These are phyloP conservation scores for Lactarius evosmus DNA, from an alignment of 768 basidiomycete genomes.

Conservation along the genomic window DNA sequence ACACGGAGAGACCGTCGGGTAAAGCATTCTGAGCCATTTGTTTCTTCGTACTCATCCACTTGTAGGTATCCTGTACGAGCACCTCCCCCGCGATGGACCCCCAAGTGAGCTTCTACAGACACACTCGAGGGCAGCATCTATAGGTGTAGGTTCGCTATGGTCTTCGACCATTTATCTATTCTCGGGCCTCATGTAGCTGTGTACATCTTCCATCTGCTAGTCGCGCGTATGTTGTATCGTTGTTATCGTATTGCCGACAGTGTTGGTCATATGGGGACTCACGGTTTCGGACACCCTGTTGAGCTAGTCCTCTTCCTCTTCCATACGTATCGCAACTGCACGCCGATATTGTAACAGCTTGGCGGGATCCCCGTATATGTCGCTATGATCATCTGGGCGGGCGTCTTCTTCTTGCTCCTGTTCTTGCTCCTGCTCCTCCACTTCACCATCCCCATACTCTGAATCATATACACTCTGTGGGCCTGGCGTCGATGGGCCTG, in stretches of 20 bases:
- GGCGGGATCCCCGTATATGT: constrained; percentile 23
- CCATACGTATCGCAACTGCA: constrained; percentile 23
- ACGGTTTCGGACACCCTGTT: background rate
- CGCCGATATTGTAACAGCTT: constrained; percentile 23
- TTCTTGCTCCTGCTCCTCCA: constrained; percentile 17
- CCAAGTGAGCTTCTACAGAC: constrained; percentile 11
- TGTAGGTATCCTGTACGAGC: constrained; percentile 32
- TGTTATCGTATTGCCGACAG: constrained; percentile 21
- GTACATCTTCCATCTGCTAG: constrained; percentile 12
- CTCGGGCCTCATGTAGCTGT: constrained; percentile 9
- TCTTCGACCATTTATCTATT: background rate
- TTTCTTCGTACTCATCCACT: background rate
- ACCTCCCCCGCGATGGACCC: constrained; percentile 34
- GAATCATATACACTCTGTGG: constrained; percentile 25
- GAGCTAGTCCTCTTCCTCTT: constrained; percentile 25
- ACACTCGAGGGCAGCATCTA: background rate
- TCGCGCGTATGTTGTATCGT: background rate
- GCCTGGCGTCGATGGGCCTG: constrained; percentile 25
- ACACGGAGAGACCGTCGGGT: constrained; percentile 76
- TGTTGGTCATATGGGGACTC: background rate
- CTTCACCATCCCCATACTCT: constrained; percentile 23
- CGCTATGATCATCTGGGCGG: constrained; percentile 16
- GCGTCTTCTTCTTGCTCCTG: constrained; percentile 25
- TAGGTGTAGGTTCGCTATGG: background rate
- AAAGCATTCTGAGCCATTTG: constrained; percentile 32